These are phyloP conservation scores for Pholiota adiposa DNA, from an alignment of 1,284 basidiomycete genomes.

Conservation along the genomic window DNA sequence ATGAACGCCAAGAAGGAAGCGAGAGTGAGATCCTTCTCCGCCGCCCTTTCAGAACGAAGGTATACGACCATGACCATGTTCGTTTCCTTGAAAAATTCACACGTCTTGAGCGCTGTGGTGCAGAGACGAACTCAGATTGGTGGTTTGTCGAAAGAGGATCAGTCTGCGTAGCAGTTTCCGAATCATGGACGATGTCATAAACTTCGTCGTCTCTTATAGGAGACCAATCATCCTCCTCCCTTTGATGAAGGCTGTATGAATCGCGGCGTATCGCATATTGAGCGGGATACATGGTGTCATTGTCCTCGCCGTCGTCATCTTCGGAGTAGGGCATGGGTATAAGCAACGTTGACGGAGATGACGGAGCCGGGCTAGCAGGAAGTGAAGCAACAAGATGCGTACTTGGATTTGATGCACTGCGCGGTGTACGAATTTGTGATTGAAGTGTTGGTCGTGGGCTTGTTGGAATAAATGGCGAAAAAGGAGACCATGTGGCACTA, in stretches of 20 bases:
- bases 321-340: conserved; percentile 26
- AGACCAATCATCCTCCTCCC: conserved; percentile 37
- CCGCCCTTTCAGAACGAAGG: conserved; percentile 47
- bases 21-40: conserved; percentile 43
- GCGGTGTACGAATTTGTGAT: conserved; percentile 36
- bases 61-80: conserved; percentile 39
- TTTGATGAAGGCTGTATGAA: conserved; percentile 15
- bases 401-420: conserved; percentile 27
- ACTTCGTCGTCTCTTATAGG: conserved; percentile 26
- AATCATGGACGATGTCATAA: conserved; percentile 15
- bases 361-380: conserved; percentile 36
- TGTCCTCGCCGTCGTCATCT: conserved; percentile 38
- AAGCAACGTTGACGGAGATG: conserved; percentile 33
- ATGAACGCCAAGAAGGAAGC: conserved; percentile 32
- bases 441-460: conserved; percentile 38
- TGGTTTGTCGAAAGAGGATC: conserved; percentile 3
- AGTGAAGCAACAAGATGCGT: conserved; percentile 38
- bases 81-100: conserved; percentile 18
- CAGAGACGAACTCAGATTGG: conserved; percentile 31
- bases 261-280: conserved; percentile 40
- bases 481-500: conserved; percentile 41
- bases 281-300: conserved; percentile 42
- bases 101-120: conserved; percentile 20
- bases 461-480: conserved; percentile 31
- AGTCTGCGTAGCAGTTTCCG: conserved; percentile 20